Evolutionary conservation across 2,329 filamentous ascomycete genomes (phyloP), one percentile per base, ranked within the genome.

Genomic region (Pseudocercospora macadamiae): DNA sequence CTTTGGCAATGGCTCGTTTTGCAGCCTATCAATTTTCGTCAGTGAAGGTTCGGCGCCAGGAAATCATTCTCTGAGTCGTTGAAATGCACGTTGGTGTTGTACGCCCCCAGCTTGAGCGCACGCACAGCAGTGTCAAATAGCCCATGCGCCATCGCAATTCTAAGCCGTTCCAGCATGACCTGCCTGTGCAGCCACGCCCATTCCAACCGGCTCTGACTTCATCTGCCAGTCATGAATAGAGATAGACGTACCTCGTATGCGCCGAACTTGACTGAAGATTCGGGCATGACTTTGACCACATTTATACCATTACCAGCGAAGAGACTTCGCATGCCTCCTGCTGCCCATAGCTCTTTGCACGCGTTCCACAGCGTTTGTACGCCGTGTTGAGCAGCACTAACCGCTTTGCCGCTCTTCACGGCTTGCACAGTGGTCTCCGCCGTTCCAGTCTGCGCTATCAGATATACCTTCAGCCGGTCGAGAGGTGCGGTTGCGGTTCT

Each of bases 281-380:
- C 95, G 0, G 95, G 95, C 91, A 97, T 96, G 61, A 99, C 95
- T 76, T 99, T 99, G 70, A 97, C 76, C 2, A 99, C 92, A 68
- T 99, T 99, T 67, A 99, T 80, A 3, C 95, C 95, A 71, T 99
- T 99, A 34, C 95, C 93, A 66, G 93, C 93, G 78, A 97, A 99
- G 66, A 97, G 86, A 72, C 92, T 96, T 58, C 90, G 85, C 60
- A 96, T 79, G 2, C 95, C 95, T 55, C 95, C 95, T 12, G 91
- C 87, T 64, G 84, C 86, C 86, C 92, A 97, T 49, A 99, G 77
- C 55, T 92, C 90, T 69, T 85, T 86, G 45, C 89, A 80, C 9
- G 92, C 93, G 67, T 86, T 85, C 51, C 85, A 74, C 39, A 97
- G 83, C 5, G 93, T 90, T 63, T 82, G 82, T 37, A 83, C 82